phyloP scores from a whole-genome alignment of 139 green algal genomes.

The Chlorella sorokiniana region DNA sequence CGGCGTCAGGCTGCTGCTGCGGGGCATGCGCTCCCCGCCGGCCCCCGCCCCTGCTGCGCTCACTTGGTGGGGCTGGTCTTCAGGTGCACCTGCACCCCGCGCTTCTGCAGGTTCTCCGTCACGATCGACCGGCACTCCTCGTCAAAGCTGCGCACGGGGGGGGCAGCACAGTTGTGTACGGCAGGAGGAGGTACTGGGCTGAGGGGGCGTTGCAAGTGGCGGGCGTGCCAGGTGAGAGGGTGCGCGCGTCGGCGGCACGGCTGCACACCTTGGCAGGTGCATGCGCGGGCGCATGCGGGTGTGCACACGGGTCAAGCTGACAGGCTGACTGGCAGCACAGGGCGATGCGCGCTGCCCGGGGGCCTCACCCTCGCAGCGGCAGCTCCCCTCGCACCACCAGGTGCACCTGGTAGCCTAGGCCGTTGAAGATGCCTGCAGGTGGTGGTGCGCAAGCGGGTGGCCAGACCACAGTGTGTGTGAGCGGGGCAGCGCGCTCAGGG shows the following conservation, averaged over 20 bases:
- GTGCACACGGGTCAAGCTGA: too few relatives aligned
- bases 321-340: too few relatives aligned
- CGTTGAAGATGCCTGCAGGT: conserved; percentile 93
- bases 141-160: conserved; percentile 61
- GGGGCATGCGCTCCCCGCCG: conserved; percentile 44
- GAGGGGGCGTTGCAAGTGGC: background rate
- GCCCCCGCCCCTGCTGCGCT: conserved; percentile 2
- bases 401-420: conserved; percentile 86
- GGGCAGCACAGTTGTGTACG: background rate
- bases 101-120: conserved; percentile 41
- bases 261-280: too few relatives aligned
- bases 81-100: conserved; percentile 21
- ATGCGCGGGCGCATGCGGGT: too few relatives aligned
- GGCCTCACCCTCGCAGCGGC: conserved; percentile 57
- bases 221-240: too few relatives aligned
- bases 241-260: too few relatives aligned
- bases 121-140: conserved; percentile 44
- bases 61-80: conserved; percentile 29
- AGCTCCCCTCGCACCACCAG: conserved; percentile 71
- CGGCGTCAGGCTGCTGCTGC: too few relatives aligned
- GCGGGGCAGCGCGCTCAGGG: background rate
- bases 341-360: too few relatives aligned
- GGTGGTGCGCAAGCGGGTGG: background rate
- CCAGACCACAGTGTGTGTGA: background rate
- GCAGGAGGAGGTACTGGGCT: background rate